Base-by-base conservation (phyloP, 129 eudicot species). In the Lactuca saligna region DNA sequence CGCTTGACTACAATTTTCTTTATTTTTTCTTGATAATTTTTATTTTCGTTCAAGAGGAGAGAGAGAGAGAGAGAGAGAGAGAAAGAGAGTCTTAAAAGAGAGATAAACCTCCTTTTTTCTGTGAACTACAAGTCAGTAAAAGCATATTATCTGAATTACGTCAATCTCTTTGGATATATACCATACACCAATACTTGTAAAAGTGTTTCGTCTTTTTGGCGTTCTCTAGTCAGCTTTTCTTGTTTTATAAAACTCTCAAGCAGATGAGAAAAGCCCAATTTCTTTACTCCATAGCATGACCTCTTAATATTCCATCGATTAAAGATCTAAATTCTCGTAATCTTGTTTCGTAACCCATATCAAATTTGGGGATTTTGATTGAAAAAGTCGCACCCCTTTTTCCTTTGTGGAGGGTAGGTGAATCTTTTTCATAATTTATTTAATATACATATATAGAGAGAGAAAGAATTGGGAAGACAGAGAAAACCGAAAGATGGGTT, bases 401-500 rank as follows among this genome's bases (percentile, higher is more conserved):
- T 53, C 59, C 59, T 46, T 0, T 44, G 14, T 14, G 37, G 59
- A 46, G 71, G 76, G 73, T 78, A 66, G 83, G 81, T 82, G 81
- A 55, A 75, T 35, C 64, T 70, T 48, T 17, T 51, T 5, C 60
- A 29, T 33, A 46, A 46, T 62, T 38, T 46, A 5, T 54, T 41
- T 25, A 0, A 15, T 42, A 38, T 62, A 54, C 12, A 39, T 38
- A 62, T 17, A 50, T 35, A 65, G 14, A 64, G 4, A 61, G 17
- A 57, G 48, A 46, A 17, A 42, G 69, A 66, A 68, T 68, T 61
- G 50, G 53, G 8, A 51, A 68, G 58, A 49, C 7, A 12, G 56
- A 65, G 58, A 66, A 20, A 55, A 69, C 8, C 55, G 44, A 34
- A 51, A 78, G 57, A 93, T 93, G 99, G 97, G 97, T 71, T 93